These are phyloP conservation scores for Hansenula lynferdii DNA, from an alignment of 1,139 yeast genomes.

Conservation along the genomic window DNA sequence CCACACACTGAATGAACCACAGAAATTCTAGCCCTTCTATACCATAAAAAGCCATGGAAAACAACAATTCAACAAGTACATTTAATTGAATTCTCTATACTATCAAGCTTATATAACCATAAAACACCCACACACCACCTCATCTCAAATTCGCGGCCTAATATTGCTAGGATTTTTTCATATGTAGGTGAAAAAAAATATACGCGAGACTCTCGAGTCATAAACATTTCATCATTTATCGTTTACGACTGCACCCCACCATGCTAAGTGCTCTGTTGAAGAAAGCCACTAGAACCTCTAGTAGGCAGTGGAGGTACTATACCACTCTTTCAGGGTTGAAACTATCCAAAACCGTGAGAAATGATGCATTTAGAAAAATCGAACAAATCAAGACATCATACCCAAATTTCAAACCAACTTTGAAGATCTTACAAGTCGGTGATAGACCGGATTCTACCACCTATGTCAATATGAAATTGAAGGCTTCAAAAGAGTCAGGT, in stretches of 20 bases:
- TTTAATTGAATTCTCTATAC: too few relatives aligned
- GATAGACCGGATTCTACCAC: conserved; percentile 73
- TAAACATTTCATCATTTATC: too few relatives aligned
- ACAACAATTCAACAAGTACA: too few relatives aligned
- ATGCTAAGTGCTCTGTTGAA: background rate
- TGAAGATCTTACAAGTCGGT: conserved; percentile 74
- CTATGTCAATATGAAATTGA: conserved; percentile 69
- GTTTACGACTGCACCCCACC: background rate
- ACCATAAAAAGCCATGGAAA: too few relatives aligned
- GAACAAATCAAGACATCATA: conserved; percentile 39
- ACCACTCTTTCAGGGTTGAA: conserved; percentile 34
- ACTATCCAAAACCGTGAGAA: conserved; percentile 30
- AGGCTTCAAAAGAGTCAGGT: conserved; percentile 67
- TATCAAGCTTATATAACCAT: too few relatives aligned
- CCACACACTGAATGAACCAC: too few relatives aligned
- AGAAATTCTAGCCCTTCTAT: too few relatives aligned
- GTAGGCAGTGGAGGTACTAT: conserved; percentile 23
- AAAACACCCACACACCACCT: too few relatives aligned
- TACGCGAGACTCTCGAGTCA: too few relatives aligned
- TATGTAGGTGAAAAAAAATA: too few relatives aligned
- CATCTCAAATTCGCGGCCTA: too few relatives aligned
- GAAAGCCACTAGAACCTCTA: conserved; percentile 1
- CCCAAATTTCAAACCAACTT: conserved; percentile 53
- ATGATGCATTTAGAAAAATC: conserved; percentile 42
- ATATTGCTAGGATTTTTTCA: too few relatives aligned